Evolutionary conservation across 2,329 filamentous ascomycete genomes (phyloP), one percentile per base, ranked within the genome.

Genomic region (Lachnellula cervina): DNA sequence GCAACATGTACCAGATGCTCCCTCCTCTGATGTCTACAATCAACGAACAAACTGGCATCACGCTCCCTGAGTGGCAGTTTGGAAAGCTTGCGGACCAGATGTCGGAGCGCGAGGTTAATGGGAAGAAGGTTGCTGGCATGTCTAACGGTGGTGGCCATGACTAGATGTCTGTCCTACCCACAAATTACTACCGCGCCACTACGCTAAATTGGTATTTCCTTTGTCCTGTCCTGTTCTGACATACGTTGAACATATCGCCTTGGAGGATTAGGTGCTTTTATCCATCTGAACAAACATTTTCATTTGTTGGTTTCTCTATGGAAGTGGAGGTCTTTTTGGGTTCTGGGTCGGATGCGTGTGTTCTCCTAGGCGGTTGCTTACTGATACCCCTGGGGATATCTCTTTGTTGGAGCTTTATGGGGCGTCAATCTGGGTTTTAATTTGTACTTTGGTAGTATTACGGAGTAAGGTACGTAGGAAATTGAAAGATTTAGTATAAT

Each of bases 31-130:
- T 95, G 74, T 84, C 81, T 9, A 95, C 90, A 0, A 93, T 96
- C 66, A 87, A 94, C 64, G 90, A 95, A 58, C 90, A 96, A 76
- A 95, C 90, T 0, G 90, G 90, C 0, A 91, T 95, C 66, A 79
- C 80, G 1, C 83, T 92, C 6, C 90, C 90, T 1, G 82, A 81
- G 65, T 95, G 90, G 90, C 81, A 85, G 69, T 84, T 84, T 68
- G 82, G 82, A 0, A 75, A 73, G 42, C 62, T 80, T 40, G 72
- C 73, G 5, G 62, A 61, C 0, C 64, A 73, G 55, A 70, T 71
- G 8, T 59, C 57, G 1, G 62, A 63, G n/a, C 43, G 57, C 1
- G 64, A 68, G 54, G 52, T 57, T 13, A 62, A 44, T 37, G 60
- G 63, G 8, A 61, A 62, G 49, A 38, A 40, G 16, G 55, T 58